A percentile compares a stretch with the other conserved stretches of the same genome.
Evolutionary conservation across 2,329 filamentous ascomycete genomes (phyloP).

Genomic region (Juglanconis oblonga): DNA sequence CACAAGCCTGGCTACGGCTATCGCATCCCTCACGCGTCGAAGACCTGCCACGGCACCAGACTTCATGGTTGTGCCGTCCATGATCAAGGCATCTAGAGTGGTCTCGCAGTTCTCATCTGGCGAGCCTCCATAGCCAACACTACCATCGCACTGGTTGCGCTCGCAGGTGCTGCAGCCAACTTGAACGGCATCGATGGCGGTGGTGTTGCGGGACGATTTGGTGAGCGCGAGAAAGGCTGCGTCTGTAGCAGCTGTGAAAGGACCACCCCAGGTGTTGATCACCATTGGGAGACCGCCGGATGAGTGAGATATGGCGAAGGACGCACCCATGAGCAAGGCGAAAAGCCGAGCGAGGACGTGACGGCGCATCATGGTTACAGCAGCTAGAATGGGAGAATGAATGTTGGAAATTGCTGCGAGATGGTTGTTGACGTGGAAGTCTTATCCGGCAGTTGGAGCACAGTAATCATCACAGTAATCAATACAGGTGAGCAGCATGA

Average conservation of each 20-base stretch:
- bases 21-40: constrained; percentile 45
- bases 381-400: too few relatives aligned
- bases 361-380: too few relatives aligned
- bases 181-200: constrained; percentile 49
- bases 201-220: constrained; percentile 16
- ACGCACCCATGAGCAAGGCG: not conserved
- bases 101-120: constrained; percentile 56
- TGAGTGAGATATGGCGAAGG: constrained; percentile 9
- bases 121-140: constrained; percentile 53
- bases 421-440: too few relatives aligned
- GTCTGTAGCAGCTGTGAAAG: constrained; percentile 50
- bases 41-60: constrained; percentile 51
- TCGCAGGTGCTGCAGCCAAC: constrained; percentile 52
- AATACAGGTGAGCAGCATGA: too few relatives aligned
- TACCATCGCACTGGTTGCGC: constrained; percentile 50
- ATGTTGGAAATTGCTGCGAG: too few relatives aligned
- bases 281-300: constrained; percentile 45
- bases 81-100: constrained; percentile 57
- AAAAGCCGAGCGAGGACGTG: not conserved
- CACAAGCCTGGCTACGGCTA: constrained; percentile 48
- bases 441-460: too few relatives aligned
- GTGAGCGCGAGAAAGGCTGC: constrained; percentile 42
- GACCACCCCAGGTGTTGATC: constrained; percentile 54
- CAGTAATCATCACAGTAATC: too few relatives aligned
- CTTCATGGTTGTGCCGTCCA: constrained; percentile 53